Evolutionary conservation across 345 rosid genomes (phyloP), one percentile per base, ranked within the genome.

Genomic region (Physaria fendleri): DNA sequence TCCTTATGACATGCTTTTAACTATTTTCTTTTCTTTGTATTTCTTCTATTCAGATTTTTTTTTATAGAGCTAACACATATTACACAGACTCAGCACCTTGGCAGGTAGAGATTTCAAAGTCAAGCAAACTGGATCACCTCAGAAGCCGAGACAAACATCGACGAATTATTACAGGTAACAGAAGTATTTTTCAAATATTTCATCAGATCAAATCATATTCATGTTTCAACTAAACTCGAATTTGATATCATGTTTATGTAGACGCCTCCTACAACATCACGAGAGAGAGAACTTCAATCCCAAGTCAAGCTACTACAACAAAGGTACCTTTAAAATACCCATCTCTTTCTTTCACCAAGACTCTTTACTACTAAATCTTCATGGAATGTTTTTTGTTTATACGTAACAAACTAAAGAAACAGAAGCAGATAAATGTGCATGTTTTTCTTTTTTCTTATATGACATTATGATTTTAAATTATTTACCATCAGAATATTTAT

Each of bases 401-500:
- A n/a, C n/a, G n/a, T n/a, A n/a, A n/a, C n/a, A n/a, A 92, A 68
- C 64, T 88, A 77, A 88, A 84, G 79, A 78, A 73, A 80, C 93
- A 75, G 64, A 92, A 75, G 66, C 63, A 62, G 67, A 86, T 61
- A 72, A 88, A 86, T 56, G 75, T 72, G 3, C 87, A 83, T 96
- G 98, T 74, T 50, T 80, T 64, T 67, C 73, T 27, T n/a, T n/a
- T n/a, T n/a, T n/a, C n/a, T n/a, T 45, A 28, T n/a, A n/a, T n/a
- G n/a, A n/a, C n/a, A n/a, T n/a, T n/a, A n/a, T n/a, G n/a, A n/a
- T n/a, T n/a, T n/a, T n/a, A n/a, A n/a, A n/a, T n/a, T n/a, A n/a
- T n/a, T n/a, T n/a, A n/a, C n/a, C n/a, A n/a, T n/a, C n/a, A n/a
- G n/a, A n/a, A n/a, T n/a, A n/a, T n/a, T n/a, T n/a, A n/a, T n/a